Percentiles rank a stretch among this genome's conserved stretches.
phyloP scores from a whole-genome alignment of 2,329 filamentous ascomycete genomes.

The Pseudogymnoascus sp. region DNA sequence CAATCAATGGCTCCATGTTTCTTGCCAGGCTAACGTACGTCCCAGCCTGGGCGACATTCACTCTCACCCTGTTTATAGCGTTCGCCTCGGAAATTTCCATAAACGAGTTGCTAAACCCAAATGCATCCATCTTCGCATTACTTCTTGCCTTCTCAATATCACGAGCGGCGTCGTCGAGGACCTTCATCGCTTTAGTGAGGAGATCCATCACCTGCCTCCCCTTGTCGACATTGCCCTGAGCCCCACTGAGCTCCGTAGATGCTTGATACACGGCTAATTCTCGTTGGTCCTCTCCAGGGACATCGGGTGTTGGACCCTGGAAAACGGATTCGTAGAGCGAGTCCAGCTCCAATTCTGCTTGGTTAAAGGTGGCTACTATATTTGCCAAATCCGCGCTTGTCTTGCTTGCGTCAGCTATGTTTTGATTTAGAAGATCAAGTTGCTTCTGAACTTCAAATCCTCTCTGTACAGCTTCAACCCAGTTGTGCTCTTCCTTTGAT shows the following conservation, averaged over 20 bases:
- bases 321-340: constrained; percentile 46
- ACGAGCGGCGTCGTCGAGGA: constrained; percentile 30
- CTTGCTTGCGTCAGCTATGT: constrained; percentile 34
- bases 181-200: constrained; percentile 33
- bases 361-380: constrained; percentile 30
- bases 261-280: constrained; percentile 34
- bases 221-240: constrained; percentile 30
- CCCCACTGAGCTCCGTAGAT: constrained; percentile 32
- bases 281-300: constrained; percentile 43
- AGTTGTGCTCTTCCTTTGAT: constrained; percentile 46
- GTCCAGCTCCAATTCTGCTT: constrained; percentile 41
- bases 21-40: constrained; percentile 35
- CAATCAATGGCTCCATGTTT: constrained; percentile 32
- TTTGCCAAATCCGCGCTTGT: constrained; percentile 32
- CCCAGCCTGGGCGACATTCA: constrained; percentile 33
- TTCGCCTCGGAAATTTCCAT: constrained; percentile 46
- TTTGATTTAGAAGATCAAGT: constrained; percentile 33
- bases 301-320: constrained; percentile 41
- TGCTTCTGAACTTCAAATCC: constrained; percentile 38
- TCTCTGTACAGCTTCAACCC: constrained; percentile 42
- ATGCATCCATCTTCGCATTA: constrained; percentile 39
- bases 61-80: constrained; percentile 40
- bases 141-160: constrained; percentile 36
- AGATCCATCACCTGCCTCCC: constrained; percentile 35
- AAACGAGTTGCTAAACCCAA: constrained; percentile 38